Conservation (phyloP, 495 filamentous ascomycete species). For the Trichoderma parareesei region DNA sequence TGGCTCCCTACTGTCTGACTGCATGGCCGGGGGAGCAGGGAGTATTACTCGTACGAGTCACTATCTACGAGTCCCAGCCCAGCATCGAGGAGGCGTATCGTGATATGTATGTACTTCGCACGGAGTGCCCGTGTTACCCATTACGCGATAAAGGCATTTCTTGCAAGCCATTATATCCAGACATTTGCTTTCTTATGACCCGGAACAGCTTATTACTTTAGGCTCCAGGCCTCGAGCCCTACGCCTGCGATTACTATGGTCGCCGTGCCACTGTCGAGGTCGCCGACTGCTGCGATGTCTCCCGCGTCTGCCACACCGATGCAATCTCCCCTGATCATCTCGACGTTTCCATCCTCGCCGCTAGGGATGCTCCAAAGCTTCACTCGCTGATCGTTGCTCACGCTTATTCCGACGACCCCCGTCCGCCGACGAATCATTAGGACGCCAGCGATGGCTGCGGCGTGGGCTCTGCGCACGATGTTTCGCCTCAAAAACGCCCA, state of each 20-base stretch:
- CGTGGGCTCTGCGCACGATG: constrained; percentile 65
- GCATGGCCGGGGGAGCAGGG: not conserved
- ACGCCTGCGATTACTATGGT: constrained; percentile 35
- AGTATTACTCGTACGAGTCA: not conserved
- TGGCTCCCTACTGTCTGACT: not conserved
- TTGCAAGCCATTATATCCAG: not conserved
- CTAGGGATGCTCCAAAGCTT: constrained; percentile 56
- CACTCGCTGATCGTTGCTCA: constrained; percentile 74
- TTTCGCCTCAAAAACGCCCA: constrained; percentile 32
- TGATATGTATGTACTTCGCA: not conserved
- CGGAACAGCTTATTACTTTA: constrained; percentile 6
- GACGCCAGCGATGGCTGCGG: constrained; percentile 67
- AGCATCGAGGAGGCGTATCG: not conserved
- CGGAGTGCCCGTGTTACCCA: constrained; percentile 6
- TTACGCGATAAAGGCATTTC: constrained; percentile 2
- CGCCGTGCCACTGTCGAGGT: not conserved
- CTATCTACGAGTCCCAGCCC: not conserved
- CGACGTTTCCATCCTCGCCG: constrained; percentile 24
- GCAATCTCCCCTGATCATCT: constrained; percentile 42
- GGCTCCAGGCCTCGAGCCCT: constrained; percentile 39
- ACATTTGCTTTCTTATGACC: not conserved
- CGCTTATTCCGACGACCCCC: constrained; percentile 40
- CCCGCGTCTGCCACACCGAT: constrained; percentile 57
- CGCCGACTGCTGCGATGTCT: constrained; percentile 20
- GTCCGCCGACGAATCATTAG: constrained; percentile 30